phyloP scores from a whole-genome alignment of 139 green algal genomes.

The Chlorella sorokiniana region DNA sequence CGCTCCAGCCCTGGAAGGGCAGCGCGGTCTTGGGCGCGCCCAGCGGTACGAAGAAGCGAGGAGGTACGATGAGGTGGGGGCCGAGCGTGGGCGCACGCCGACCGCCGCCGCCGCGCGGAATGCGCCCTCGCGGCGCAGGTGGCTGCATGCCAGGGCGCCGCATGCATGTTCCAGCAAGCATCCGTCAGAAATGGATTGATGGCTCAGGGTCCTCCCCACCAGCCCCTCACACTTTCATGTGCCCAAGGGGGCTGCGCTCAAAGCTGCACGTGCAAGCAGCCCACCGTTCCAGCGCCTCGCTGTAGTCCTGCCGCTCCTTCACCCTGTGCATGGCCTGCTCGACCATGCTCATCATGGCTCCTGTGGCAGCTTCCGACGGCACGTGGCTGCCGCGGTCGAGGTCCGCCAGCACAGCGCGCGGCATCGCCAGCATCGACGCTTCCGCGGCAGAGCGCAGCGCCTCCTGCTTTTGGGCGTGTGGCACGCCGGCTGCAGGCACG shows the following conservation, averaged over 20 bases:
- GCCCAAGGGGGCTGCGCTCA: neutral
- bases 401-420: no score
- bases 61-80: neutral
- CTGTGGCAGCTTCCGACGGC: neutral
- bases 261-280: neutral
- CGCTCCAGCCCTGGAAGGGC: neutral
- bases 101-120: neutral
- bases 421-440: no score
- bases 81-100: neutral
- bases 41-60: neutral
- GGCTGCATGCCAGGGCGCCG: neutral
- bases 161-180: neutral
- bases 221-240: neutral
- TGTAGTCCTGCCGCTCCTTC: constrained; percentile 1
- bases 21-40: neutral
- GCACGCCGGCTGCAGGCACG: no score
- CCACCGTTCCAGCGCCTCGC: neutral
- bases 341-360: neutral
- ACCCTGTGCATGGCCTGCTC: neutral
- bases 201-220: neutral
- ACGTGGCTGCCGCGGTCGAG: neutral
- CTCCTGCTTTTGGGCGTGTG: no score
- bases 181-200: neutral
- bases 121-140: neutral
- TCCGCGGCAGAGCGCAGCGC: no score